Evolutionary conservation across 2,329 filamentous ascomycete genomes (phyloP).

Genomic region (Celoporthe dispersa): DNA sequence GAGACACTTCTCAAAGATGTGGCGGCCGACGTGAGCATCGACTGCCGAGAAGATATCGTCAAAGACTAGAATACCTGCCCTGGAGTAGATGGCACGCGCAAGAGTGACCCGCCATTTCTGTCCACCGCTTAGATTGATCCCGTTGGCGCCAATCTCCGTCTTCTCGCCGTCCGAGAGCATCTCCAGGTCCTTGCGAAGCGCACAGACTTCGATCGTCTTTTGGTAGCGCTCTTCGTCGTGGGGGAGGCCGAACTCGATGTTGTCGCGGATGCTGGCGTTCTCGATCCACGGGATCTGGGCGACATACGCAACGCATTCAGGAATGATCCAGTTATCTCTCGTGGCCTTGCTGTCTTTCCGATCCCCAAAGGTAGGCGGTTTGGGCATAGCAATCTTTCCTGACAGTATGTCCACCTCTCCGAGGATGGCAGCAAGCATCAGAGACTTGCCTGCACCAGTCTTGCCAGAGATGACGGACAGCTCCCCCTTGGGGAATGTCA

Average conservation of each 20-base stretch:
- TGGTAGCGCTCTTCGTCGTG: conserved; percentile 70
- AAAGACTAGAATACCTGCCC: conserved; percentile 75
- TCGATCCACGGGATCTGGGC: conserved; percentile 86
- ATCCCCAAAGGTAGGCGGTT: conserved; percentile 53
- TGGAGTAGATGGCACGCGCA: conserved; percentile 78
- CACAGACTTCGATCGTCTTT: conserved; percentile 73
- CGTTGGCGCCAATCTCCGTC: conserved; percentile 83
- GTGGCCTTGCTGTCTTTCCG: conserved; percentile 68
- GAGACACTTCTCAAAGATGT: conserved; percentile 77
- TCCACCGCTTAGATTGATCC: conserved; percentile 82
- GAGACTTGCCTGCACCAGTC: conserved; percentile 78
- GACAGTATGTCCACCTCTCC: conserved; percentile 74
- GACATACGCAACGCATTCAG: conserved; percentile 73
- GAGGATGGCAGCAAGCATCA: conserved; percentile 73
- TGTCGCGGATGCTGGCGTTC: conserved; percentile 77
- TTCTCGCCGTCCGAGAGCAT: conserved; percentile 77
- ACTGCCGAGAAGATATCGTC: conserved; percentile 87
- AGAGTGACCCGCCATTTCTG: conserved; percentile 84
- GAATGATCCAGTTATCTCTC: conserved; percentile 69
- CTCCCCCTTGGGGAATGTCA: conserved; percentile 70
- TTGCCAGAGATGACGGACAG: conserved; percentile 77
- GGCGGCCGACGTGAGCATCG: conserved; percentile 79
- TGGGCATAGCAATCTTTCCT: conserved; percentile 63
- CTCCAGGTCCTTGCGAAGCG: conserved; percentile 74
- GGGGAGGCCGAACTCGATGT: conserved; percentile 78